Conservation (phyloP, 2,329 filamentous ascomycete species). For the Septoria linicola region DNA sequence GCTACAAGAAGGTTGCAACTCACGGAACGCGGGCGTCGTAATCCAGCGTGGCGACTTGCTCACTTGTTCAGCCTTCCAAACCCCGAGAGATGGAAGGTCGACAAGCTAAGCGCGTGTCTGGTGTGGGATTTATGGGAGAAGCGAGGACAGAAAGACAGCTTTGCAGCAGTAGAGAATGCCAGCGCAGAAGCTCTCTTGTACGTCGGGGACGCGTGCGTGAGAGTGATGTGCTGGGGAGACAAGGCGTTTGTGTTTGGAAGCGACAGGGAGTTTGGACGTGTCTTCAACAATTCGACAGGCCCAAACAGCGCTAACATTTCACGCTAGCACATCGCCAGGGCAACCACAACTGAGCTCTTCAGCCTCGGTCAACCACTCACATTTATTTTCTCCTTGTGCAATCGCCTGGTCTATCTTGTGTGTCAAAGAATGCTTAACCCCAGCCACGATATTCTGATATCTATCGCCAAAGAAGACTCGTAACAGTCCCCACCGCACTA, state of each 20-base stretch:
- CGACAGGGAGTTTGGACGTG: conserved; percentile 9
- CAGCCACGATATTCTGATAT: background rate
- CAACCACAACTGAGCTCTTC: background rate
- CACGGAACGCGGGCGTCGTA: conserved; percentile 96
- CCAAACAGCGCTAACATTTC: conserved; percentile 9
- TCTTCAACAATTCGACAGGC: conserved; percentile 6
- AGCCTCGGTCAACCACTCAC: conserved; percentile 1
- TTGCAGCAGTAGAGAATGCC: background rate
- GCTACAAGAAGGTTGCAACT: conserved; percentile 10
- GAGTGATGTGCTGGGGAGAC: background rate
- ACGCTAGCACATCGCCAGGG: background rate
- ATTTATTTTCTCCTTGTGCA: too few species aligned
- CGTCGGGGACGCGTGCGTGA: too few species aligned
- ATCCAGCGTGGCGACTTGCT: conserved; percentile 91
- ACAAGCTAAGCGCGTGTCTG: conserved; percentile 24
- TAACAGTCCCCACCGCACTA: background rate
- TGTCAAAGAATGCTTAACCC: background rate
- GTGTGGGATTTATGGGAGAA: conserved; percentile 4
- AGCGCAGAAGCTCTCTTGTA: background rate
- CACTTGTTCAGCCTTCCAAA: conserved; percentile 66
- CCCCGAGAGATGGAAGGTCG: conserved; percentile 33
- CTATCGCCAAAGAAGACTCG: background rate
- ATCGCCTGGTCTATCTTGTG: too few species aligned
- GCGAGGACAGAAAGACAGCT: background rate
- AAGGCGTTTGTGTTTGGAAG: background rate